Evolutionary conservation across 2,329 filamentous ascomycete genomes (phyloP), one percentile per base, ranked within the genome.

Genomic region (Fusarium paranaense): DNA sequence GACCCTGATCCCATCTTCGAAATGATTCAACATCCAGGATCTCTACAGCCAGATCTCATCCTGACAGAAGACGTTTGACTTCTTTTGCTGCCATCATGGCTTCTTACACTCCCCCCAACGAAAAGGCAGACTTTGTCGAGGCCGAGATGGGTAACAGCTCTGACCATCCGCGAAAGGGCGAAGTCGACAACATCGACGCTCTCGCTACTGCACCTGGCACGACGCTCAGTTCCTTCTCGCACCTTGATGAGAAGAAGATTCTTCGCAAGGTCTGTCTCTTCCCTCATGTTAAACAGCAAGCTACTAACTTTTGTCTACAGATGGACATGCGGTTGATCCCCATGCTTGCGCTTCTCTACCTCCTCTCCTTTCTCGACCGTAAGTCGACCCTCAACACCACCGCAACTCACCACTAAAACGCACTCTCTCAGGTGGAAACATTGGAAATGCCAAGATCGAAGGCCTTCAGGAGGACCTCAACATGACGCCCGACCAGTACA

Each of bases 401-500:
- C n/a, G 9, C 33, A 8, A 20, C 2, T 22, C 5, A 7, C 0
- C 14, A 11, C 56, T 66, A 27, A 40, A 70, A 13, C 14, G 16
- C 10, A 14, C 10, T 11, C 9, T 7, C 0, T 0, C 25, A 84
- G 84, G 89, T 22, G 90, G 90, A 10, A 94, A 94, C 75, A 88
- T 88, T 56, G 87, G 87, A 65, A 93, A 93, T 77, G 91, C 92
- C 14, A 93, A 92, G 80, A 91, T 93, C 61, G 87, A 88, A 74
- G 87, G 87, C 2, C 82, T 90, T 1, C 83, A 86, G 50, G 83
- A 90, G 67, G 85, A 88, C 63, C 79, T 89, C 18, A 70, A 87
- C 16, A 90, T 95, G 86, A 88, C 87, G 0, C 81, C 88, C 6
- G 87, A 90, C 66, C 88, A 95, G 79, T 97, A 95, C 82, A 95